Conservation (phyloP, 345 rosid species). For the Rhodamnia argentea region DNA sequence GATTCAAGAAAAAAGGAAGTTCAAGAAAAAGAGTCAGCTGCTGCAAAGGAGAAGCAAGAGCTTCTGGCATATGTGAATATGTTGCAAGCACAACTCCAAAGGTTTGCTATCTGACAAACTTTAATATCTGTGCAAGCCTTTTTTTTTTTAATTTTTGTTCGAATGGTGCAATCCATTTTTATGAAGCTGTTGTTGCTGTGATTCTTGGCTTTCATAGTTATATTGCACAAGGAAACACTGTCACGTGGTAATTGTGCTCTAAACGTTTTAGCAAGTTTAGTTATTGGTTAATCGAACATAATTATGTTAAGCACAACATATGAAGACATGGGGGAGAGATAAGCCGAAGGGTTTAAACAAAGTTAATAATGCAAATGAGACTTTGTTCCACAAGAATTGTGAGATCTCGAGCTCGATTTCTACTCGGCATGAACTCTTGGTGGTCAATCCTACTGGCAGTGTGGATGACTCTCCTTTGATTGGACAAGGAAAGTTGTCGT, state of each 20-base stretch:
- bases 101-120: constrained; percentile 30
- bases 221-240: neutral
- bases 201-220: neutral
- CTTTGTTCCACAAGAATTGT: neutral
- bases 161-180: neutral
- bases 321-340: neutral
- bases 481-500: too few species aligned
- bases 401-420: neutral
- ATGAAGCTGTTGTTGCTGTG: neutral
- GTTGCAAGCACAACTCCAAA: constrained; percentile 78
- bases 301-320: neutral
- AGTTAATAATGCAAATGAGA: neutral
- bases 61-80: constrained; percentile 65
- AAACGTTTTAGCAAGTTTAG: neutral
- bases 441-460: too few species aligned
- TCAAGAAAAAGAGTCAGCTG: constrained; percentile 54
- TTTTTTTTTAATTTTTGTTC: neutral
- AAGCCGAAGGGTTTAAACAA: neutral
- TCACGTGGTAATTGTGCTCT: neutral
- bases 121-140: neutral
- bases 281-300: neutral
- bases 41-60: constrained; percentile 74
- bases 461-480: too few species aligned
- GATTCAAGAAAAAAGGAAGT: constrained; percentile 70
- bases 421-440: neutral